phyloP scores from a whole-genome alignment of 1,139 yeast species.

The Yamadazyma siamensis region DNA sequence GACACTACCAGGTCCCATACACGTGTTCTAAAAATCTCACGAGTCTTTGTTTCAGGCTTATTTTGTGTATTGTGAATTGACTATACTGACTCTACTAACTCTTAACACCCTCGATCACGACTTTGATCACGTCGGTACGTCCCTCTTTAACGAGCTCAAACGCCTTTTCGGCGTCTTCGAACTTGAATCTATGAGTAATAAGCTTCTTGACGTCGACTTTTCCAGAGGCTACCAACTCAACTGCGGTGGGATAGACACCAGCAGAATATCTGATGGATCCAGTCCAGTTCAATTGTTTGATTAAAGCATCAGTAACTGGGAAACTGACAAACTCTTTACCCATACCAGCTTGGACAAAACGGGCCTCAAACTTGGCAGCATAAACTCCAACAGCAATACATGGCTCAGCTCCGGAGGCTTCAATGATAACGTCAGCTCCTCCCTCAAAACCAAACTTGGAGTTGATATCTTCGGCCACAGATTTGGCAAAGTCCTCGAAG shows the following conservation, averaged over 20 bases:
- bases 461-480: conserved; percentile 12
- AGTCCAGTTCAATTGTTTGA: conserved; percentile 67
- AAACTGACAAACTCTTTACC: conserved; percentile 57
- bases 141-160: conserved; percentile 59
- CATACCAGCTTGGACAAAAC: conserved; percentile 68
- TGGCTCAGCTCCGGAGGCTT: conserved; percentile 69
- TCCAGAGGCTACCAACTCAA: conserved; percentile 40
- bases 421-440: conserved; percentile 54
- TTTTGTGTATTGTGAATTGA: too few relatives aligned
- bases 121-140: conserved; percentile 50
- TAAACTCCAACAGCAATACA: conserved; percentile 59
- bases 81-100: conserved; percentile 4
- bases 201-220: conserved; percentile 39
- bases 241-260: conserved; percentile 42
- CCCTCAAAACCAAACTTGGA: conserved; percentile 27
- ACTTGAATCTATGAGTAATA: conserved; percentile 66
- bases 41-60: too few relatives aligned
- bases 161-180: conserved; percentile 69
- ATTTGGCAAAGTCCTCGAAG: conserved; percentile 13
- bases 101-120: conserved; percentile 51
- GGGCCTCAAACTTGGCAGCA: conserved; percentile 53
- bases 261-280: conserved; percentile 41
- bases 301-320: conserved; percentile 64
- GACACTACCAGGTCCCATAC: too few relatives aligned
- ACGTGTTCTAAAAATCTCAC: too few relatives aligned